phyloP scores from a whole-genome alignment of 176 grass and related monocot genomes.

The Pharus latifolius region DNA sequence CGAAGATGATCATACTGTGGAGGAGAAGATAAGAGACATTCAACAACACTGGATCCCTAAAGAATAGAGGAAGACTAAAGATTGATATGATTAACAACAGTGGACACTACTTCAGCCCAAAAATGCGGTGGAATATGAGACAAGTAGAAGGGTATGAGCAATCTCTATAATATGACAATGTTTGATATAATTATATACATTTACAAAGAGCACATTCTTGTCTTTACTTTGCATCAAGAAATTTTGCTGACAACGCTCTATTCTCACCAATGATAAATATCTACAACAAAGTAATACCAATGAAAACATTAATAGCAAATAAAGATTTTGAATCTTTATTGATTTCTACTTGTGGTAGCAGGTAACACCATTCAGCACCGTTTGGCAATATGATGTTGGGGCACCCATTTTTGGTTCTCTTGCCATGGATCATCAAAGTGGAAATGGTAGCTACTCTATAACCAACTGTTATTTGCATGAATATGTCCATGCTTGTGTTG shows the following conservation, averaged over 20 bases:
- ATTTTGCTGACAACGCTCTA: neutral
- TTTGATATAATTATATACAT: neutral
- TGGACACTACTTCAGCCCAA: too few relatives aligned
- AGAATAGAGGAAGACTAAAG: too few relatives aligned
- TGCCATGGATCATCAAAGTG: constrained; percentile 41
- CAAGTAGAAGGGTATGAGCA: too few relatives aligned
- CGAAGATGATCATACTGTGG: too few relatives aligned
- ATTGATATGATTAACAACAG: too few relatives aligned
- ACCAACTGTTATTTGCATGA: neutral
- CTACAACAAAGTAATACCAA: neutral
- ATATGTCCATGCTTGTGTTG: neutral
- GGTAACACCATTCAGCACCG: constrained; percentile 34
- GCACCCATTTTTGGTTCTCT: constrained; percentile 78
- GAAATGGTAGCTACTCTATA: constrained; percentile 43
- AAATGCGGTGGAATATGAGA: too few relatives aligned
- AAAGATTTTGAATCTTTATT: neutral
- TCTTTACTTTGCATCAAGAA: neutral
- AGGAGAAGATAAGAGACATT: too few relatives aligned
- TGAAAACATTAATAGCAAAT: neutral
- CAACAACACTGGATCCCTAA: too few relatives aligned
- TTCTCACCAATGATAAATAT: neutral
- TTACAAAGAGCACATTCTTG: neutral
- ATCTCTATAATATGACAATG: too few relatives aligned
- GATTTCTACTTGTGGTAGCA: constrained; percentile 33
- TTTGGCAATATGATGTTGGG: constrained; percentile 59